phyloP scores from a whole-genome alignment of 2,329 filamentous ascomycete genomes.

The Paracoccidioides lutzii region DNA sequence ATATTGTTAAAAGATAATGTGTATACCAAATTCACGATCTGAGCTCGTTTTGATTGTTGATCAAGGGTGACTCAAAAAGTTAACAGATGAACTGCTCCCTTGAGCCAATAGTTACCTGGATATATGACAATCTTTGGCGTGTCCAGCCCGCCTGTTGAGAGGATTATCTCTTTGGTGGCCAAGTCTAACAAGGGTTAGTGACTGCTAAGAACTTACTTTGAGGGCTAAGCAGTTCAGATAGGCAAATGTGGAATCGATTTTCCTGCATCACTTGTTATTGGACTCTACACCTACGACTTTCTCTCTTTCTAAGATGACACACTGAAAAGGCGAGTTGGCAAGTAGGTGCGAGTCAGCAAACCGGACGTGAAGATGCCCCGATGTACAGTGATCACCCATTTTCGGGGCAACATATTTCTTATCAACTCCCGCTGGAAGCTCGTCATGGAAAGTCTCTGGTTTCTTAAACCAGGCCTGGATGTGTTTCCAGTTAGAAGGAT shows the following conservation, averaged over 20 bases:
- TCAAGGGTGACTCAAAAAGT: too few species aligned
- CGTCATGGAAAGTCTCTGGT: constrained; percentile 42
- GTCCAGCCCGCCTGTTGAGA: constrained; percentile 29
- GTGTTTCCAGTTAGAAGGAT: constrained; percentile 42
- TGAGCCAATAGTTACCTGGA: constrained; percentile 39
- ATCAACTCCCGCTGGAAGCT: constrained; percentile 26
- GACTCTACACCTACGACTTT: constrained; percentile 36
- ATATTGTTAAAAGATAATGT: too few species aligned
- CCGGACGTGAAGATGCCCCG: constrained; percentile 37
- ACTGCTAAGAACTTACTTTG: background rate
- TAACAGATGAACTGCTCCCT: constrained; percentile 18
- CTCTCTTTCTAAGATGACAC: constrained; percentile 35
- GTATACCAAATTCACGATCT: too few species aligned
- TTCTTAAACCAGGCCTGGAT: constrained; percentile 39
- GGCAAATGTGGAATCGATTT: background rate
- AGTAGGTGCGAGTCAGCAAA: constrained; percentile 34
- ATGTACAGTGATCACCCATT: constrained; percentile 35
- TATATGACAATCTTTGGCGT: constrained; percentile 34
- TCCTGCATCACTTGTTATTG: constrained; percentile 29
- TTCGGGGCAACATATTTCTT: constrained; percentile 38
- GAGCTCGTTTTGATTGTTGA: too few species aligned
- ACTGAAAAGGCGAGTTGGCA: constrained; percentile 37
- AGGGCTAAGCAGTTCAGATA: background rate
- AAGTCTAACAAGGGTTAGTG: constrained; percentile 11
- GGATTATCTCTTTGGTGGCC: constrained; percentile 29